These are phyloP conservation scores for Globisporangium recalcitrans DNA, from an alignment of 352 stramenopile genomes.

Conservation along the genomic window DNA sequence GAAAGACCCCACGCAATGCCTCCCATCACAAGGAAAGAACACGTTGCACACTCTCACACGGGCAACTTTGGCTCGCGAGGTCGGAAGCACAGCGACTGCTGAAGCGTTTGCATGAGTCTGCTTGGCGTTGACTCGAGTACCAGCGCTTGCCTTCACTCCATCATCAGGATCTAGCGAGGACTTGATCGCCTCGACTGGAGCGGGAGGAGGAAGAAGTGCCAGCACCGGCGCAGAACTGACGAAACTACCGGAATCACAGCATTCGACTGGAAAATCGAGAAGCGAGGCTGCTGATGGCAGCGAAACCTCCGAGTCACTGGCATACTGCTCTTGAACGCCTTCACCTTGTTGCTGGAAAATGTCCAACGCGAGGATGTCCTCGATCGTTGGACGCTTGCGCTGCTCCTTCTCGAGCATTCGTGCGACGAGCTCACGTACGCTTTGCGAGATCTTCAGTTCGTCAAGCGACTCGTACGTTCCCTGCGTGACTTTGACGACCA, in stretches of 20 bases:
- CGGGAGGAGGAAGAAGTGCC: constrained; percentile 11
- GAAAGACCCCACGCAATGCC: no score
- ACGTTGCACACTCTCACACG: constrained; percentile 1
- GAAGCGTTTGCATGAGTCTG: background rate
- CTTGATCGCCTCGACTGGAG: background rate
- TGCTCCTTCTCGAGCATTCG: constrained; percentile 14
- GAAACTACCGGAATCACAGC: background rate
- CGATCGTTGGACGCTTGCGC: constrained; percentile 7
- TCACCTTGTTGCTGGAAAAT: background rate
- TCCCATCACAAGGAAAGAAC: no score
- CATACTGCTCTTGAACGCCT: constrained; percentile 7
- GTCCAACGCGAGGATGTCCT: constrained; percentile 7
- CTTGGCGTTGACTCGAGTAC: background rate
- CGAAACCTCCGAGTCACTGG: background rate
- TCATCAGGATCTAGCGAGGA: background rate
- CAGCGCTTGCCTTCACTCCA: background rate
- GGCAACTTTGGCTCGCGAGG: constrained; percentile 10
- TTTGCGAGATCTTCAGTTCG: background rate
- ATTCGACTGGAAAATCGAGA: background rate
- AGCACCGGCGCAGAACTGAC: background rate
- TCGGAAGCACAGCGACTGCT: constrained; percentile 5
- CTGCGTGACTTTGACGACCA: constrained; percentile 13
- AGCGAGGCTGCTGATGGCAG: background rate
- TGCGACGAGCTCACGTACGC: constrained; percentile 1
- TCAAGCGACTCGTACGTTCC: constrained; percentile 4